phyloP scores from a whole-genome alignment of 768 basidiomycete genomes.

The Amanita phalloides region DNA sequence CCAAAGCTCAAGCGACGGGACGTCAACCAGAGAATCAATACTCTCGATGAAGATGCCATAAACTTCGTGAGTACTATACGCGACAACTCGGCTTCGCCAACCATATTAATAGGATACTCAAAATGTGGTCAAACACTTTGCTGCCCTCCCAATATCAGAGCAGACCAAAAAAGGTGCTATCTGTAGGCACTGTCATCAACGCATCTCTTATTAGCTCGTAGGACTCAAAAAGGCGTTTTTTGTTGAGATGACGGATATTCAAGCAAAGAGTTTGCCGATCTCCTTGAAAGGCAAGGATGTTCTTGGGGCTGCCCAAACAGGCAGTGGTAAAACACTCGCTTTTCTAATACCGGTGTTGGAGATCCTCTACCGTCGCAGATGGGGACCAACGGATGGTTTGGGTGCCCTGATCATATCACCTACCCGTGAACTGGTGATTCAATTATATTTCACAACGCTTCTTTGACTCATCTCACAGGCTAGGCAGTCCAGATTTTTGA shows the following conservation, averaged over 20 bases:
- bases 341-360: conserved; percentile 93
- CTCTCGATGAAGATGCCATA: conserved; percentile 35
- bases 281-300: conserved; percentile 94
- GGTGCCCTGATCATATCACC: conserved; percentile 92
- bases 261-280: conserved; percentile 82
- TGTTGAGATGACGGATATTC: conserved; percentile 84
- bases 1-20: conserved; percentile 28
- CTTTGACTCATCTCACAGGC: not conserved
- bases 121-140: conserved; percentile 38
- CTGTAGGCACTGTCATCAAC: not conserved
- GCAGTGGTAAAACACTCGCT: conserved; percentile 93
- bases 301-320: conserved; percentile 90
- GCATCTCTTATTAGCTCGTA: conserved; percentile 14
- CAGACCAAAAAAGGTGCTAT: conserved; percentile 58
- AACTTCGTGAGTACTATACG: conserved; percentile 31
- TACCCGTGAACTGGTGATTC: conserved; percentile 78
- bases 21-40: conserved; percentile 40
- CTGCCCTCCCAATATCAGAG: conserved; percentile 70
- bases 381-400: conserved; percentile 87
- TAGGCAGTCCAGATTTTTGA: conserved; percentile 98
- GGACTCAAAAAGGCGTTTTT: conserved; percentile 86
- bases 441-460: not conserved
- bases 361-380: conserved; percentile 79
- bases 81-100: not conserved
- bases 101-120: not conserved